Percentiles rank a stretch among this genome's conserved stretches.
These are phyloP conservation scores for Fraxinus americana DNA, from an alignment of 257 asterid species.

Conservation along the genomic window DNA sequence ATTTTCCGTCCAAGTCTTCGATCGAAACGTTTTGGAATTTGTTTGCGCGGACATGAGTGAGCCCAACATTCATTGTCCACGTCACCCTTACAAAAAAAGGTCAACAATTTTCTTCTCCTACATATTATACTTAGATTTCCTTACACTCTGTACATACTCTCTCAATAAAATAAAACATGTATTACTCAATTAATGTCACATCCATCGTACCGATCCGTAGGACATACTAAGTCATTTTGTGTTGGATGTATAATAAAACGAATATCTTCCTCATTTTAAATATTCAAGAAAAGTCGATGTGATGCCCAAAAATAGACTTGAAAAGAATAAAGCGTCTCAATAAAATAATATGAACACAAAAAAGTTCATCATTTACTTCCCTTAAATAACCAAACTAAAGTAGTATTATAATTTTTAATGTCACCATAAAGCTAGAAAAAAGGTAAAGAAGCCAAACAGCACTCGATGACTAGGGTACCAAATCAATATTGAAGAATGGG, in stretches of 20 bases:
- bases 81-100: too few species aligned
- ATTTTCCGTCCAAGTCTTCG: too few species aligned
- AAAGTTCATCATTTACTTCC: constrained; percentile 55
- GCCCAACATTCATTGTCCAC: too few species aligned
- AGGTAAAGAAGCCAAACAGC: constrained; percentile 24
- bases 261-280: constrained; percentile 30
- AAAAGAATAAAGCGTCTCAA: constrained; percentile 31
- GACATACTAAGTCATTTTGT: background rate
- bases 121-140: too few species aligned
- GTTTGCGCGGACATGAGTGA: too few species aligned
- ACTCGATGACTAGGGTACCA: constrained; percentile 47
- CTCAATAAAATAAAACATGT: background rate
- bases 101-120: background rate
- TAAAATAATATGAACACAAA: constrained; percentile 22
- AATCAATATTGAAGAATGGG: constrained; percentile 50
- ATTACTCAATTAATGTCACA: background rate
- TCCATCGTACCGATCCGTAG: background rate
- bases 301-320: constrained; percentile 16
- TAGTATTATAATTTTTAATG: background rate
- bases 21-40: too few species aligned
- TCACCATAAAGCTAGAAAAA: background rate
- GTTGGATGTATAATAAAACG: constrained; percentile 7
- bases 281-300: constrained; percentile 28
- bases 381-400: constrained; percentile 36
- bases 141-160: background rate